Evolutionary conservation across 2,329 filamentous ascomycete species (phyloP), one percentile per base, ranked within the genome.

Genomic region (Xylariaceae sp.): DNA sequence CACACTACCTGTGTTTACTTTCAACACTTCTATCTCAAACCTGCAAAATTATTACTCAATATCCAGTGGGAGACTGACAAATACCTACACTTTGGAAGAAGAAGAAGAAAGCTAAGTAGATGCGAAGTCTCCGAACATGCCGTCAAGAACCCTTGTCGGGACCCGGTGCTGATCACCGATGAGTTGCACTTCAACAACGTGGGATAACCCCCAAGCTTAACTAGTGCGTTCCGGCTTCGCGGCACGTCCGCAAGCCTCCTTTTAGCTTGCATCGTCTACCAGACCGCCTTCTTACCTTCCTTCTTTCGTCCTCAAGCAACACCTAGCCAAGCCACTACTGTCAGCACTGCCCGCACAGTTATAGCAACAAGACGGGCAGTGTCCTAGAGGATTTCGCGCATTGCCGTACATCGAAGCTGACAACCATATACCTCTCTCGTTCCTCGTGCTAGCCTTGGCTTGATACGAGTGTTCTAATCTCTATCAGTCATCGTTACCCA

Each of bases 221-320:
- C 19, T 53, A 60, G 58, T 54, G 58, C 39, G 46, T 58, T 16
- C 54, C 58, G 40, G 49, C 43, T 52, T 51, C 49, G 21, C 31
- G 58, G 58, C 37, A 46, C 57, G 19, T 26, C 45, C 28, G 46
- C 37, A 23, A 31, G 24, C 8, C 40, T 29, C 19, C 24, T 19
- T 19, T 11, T 28, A 16, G 37, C 7, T 41, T 41, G 19, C 37
- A 41, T 24, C 4, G 19, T 17, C 12, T 37, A 29, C 23, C 36
- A 48, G 41, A 47, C 39, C 41, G 19, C 31, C 36, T 39, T n/a
- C 17, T 29, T n/a, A 6, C 6, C 11, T 16, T 24, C 44, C 24
- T 26, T 31, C 19, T 19, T 26, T 29, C 14, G 12, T 31, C 12
- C 33, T 21, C 5, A 43, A 6, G 2, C 9, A 29, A 43, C 24